These are phyloP conservation scores for Yamadazyma conglobata DNA, from an alignment of 1,139 yeast genomes.

Conservation along the genomic window DNA sequence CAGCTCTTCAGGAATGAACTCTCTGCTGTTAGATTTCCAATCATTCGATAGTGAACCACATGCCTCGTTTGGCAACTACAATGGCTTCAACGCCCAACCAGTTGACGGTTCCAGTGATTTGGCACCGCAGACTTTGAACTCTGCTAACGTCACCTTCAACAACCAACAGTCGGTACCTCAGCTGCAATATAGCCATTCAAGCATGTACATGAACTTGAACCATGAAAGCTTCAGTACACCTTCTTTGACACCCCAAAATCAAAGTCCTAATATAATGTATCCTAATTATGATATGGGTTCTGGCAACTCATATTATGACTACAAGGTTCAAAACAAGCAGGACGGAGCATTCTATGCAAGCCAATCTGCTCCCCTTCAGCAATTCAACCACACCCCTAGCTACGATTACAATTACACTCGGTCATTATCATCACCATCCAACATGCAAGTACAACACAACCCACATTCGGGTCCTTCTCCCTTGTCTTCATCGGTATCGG, in stretches of 20 bases:
- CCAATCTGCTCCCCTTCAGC: slow-evolving; percentile 2
- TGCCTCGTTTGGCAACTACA: too few species aligned
- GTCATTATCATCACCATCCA: slow-evolving; percentile 1
- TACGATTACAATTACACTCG: not conserved
- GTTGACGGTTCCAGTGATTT: too few species aligned
- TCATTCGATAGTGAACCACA: too few species aligned
- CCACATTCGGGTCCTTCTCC: slow-evolving; percentile 1
- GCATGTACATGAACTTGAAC: slow-evolving; percentile 1
- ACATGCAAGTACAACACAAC: slow-evolving; percentile 3
- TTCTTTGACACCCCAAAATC: slow-evolving; percentile 13
- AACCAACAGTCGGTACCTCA: not conserved
- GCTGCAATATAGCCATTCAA: not conserved
- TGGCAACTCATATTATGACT: slow-evolving; percentile 12
- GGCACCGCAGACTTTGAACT: slow-evolving; percentile 2
- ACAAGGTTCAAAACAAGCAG: slow-evolving; percentile 6
- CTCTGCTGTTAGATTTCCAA: too few species aligned
- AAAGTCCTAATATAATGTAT: slow-evolving; percentile 13
- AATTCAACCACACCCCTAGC: not conserved
- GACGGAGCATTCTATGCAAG: slow-evolving; percentile 1
- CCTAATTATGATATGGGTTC: slow-evolving; percentile 11
- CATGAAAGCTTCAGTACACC: slow-evolving; percentile 9
- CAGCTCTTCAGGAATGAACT: too few species aligned
- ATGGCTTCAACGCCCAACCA: not conserved
- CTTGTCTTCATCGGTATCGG: slow-evolving; percentile 3
- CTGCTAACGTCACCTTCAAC: slow-evolving; percentile 3